A percentile compares a stretch with the other conserved stretches of the same genome.
These are phyloP conservation scores for Dendrobium catenatum DNA, from an alignment of 106 monocot genomes.

Conservation along the genomic window DNA sequence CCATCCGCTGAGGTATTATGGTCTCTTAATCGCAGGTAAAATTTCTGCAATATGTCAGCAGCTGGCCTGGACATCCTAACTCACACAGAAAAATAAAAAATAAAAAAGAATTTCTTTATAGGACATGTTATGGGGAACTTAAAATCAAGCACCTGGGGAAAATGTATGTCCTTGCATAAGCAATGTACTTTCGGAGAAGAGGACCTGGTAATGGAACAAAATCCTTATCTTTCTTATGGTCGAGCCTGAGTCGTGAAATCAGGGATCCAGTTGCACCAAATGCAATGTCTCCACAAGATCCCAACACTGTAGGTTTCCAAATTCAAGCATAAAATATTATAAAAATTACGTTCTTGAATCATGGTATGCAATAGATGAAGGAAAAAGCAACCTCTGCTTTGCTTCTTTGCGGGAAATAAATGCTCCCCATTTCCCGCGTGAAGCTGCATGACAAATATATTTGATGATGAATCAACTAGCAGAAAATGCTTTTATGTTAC, in stretches of 20 bases:
- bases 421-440: conserved; percentile 4
- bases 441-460: not conserved
- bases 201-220: conserved; percentile 75
- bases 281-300: conserved; percentile 23
- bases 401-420: conserved; percentile 31
- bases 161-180: conserved; percentile 80
- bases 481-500: not conserved
- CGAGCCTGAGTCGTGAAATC: conserved; percentile 65
- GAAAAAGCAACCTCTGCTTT: conserved; percentile 35
- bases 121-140: conserved; percentile 14
- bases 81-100: not conserved
- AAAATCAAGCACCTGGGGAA: conserved; percentile 54
- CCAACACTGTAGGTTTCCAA: conserved; percentile 25
- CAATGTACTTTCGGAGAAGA: conserved; percentile 92
- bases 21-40: conserved; percentile 86
- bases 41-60: conserved; percentile 75
- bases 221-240: conserved; percentile 67
- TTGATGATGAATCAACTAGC: not conserved
- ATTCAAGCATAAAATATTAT: not conserved
- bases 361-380: not conserved
- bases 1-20: conserved; percentile 80
- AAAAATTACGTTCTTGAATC: not conserved
- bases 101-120: not conserved
- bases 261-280: conserved; percentile 34
- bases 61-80: conserved; percentile 81